These are phyloP conservation scores for Sanguinoderma infundibulare DNA, from an alignment of 1,284 basidiomycete species.

Conservation along the genomic window DNA sequence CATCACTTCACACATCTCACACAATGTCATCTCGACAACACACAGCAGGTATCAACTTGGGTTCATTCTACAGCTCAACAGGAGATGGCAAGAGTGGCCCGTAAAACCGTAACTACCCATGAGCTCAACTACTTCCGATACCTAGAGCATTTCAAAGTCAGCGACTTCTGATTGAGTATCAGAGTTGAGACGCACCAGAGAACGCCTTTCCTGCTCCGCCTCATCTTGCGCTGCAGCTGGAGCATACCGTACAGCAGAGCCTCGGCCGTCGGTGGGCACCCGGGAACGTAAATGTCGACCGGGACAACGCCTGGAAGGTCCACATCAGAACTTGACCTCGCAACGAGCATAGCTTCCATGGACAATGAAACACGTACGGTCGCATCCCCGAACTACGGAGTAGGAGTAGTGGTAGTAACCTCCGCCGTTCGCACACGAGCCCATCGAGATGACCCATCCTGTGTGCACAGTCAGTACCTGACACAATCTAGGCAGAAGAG, in stretches of 20 bases:
- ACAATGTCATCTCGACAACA: neutral
- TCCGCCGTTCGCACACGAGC: constrained; percentile 98
- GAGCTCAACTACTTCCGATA: constrained; percentile 32
- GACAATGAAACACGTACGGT: constrained; percentile 62
- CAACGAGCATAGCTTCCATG: constrained; percentile 2
- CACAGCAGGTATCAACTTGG: neutral
- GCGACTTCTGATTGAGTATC: constrained; percentile 1
- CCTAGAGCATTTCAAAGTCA: constrained; percentile 22
- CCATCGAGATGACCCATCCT: constrained; percentile 99
- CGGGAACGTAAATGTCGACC: constrained; percentile 96
- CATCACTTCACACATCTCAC: neutral
- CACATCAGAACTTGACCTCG: constrained; percentile 7
- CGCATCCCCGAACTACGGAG: constrained; percentile 98
- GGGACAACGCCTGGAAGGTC: constrained; percentile 82
- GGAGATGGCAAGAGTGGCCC: constrained; percentile 9
- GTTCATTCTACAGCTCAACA: constrained; percentile 12
- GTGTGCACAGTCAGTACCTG: constrained; percentile 19
- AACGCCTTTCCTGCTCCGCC: constrained; percentile 87
- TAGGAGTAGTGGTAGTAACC: constrained; percentile 99
- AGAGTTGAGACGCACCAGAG: constrained; percentile 72
- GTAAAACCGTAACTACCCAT: constrained; percentile 13
- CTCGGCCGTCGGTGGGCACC: constrained; percentile 94
- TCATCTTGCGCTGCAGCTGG: constrained; percentile 97
- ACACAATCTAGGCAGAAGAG: neutral
- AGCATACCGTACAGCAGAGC: constrained; percentile 94